Evolutionary conservation across 2,329 filamentous ascomycete genomes (phyloP).

Genomic region (Dendrostoma leiphaemia): DNA sequence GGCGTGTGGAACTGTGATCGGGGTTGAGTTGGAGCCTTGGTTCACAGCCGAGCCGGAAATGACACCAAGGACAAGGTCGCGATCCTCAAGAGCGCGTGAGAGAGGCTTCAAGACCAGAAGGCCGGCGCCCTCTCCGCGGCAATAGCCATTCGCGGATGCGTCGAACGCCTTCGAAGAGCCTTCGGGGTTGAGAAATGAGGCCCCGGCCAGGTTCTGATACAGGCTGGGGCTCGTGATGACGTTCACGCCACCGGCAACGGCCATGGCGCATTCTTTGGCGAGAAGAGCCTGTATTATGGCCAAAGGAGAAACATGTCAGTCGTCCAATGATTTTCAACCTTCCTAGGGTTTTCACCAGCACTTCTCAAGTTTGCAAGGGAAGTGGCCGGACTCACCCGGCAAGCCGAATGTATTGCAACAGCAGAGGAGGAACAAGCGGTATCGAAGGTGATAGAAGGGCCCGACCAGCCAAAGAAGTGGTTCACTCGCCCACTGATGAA

Average conservation of each 20-base stretch:
- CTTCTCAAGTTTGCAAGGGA: too few species aligned
- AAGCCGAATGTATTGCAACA: slow-evolving; percentile 32
- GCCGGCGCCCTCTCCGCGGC: slow-evolving; percentile 45
- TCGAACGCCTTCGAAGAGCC: slow-evolving; percentile 35
- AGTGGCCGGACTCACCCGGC: slow-evolving; percentile 9
- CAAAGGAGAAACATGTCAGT: background rate
- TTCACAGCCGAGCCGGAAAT: slow-evolving; percentile 36
- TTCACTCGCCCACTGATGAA: slow-evolving; percentile 34
- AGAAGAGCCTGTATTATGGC: too few species aligned
- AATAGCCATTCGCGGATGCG: slow-evolving; percentile 44
- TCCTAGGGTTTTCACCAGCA: too few species aligned
- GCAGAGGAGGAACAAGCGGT: slow-evolving; percentile 38
- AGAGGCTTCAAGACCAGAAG: slow-evolving; percentile 46
- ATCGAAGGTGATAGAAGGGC: slow-evolving; percentile 38
- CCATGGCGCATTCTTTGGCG: slow-evolving; percentile 30
- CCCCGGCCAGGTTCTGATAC: slow-evolving; percentile 33
- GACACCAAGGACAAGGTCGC: slow-evolving; percentile 40
- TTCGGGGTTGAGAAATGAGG: slow-evolving; percentile 40
- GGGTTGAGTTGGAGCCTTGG: slow-evolving; percentile 36
- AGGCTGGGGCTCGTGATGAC: slow-evolving; percentile 31
- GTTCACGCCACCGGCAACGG: slow-evolving; percentile 38
- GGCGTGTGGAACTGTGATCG: slow-evolving; percentile 26
- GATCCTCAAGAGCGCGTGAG: slow-evolving; percentile 41
- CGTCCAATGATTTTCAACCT: background rate
- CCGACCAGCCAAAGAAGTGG: slow-evolving; percentile 41